Conservation (phyloP, 75 land plant genomes). For the Selaginella tamariscina region DNA sequence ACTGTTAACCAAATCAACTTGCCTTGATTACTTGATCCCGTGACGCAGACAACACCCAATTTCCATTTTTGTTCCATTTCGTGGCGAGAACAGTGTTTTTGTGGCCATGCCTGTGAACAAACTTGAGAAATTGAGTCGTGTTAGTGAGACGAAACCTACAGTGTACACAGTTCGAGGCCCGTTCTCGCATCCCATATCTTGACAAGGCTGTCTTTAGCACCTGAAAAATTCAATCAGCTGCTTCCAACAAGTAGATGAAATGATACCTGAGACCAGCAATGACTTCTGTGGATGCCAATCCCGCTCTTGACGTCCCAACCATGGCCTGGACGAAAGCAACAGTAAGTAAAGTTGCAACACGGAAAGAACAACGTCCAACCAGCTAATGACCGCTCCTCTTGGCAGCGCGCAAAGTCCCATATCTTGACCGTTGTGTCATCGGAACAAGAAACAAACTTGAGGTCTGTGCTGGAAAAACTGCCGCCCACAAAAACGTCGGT, state of each 20-base stretch:
- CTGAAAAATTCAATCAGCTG: slow-evolving; percentile 20
- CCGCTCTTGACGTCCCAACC: slow-evolving; percentile 99
- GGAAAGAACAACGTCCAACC: slow-evolving; percentile 29
- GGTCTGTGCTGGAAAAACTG: slow-evolving; percentile 91
- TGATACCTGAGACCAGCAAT: slow-evolving; percentile 73
- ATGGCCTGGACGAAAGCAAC: slow-evolving; percentile 72
- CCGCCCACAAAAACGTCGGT: not conserved
- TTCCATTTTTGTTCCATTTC: slow-evolving; percentile 98
- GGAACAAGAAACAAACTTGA: slow-evolving; percentile 97
- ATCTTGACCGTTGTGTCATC: slow-evolving; percentile 97
- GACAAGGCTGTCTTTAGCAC: slow-evolving; percentile 90
- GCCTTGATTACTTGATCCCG: slow-evolving; percentile 99
- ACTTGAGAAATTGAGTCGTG: not conserved
- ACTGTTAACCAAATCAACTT: not conserved
- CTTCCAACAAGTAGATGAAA: not conserved
- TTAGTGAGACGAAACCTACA: slow-evolving; percentile 37
- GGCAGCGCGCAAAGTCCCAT: slow-evolving; percentile 99
- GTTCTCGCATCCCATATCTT: slow-evolving; percentile 98
- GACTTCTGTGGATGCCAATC: slow-evolving; percentile 99
- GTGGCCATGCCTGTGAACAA: slow-evolving; percentile 83
- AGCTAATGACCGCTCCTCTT: slow-evolving; percentile 82
- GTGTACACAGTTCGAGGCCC: slow-evolving; percentile 78
- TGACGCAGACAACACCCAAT: slow-evolving; percentile 91
- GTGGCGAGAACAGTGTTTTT: slow-evolving; percentile 84
- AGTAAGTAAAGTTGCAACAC: not conserved